These are phyloP conservation scores for Phytophthora europaea DNA, from an alignment of 352 stramenopile genomes.

Conservation along the genomic window DNA sequence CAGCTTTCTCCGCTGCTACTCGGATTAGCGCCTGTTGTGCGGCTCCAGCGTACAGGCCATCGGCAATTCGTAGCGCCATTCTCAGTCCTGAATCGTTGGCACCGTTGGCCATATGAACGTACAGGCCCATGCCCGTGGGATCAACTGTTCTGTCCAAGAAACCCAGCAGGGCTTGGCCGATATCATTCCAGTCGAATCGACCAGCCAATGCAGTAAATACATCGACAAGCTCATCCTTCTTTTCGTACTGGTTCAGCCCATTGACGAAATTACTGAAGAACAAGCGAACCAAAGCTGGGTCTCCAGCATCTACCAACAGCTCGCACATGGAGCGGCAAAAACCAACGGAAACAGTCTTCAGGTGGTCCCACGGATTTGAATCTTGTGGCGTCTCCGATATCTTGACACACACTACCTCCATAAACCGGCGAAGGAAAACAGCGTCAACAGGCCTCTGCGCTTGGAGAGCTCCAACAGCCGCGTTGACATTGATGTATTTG, in stretches of 20 bases:
- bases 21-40: background rate
- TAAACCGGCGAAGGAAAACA: conserved; percentile 3
- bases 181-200: background rate
- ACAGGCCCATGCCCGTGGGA: background rate
- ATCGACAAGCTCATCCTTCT: background rate
- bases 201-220: background rate
- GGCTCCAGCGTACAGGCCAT: background rate
- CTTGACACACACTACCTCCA: background rate
- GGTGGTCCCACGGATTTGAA: background rate
- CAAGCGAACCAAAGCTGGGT: background rate
- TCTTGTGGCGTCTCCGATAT: background rate
- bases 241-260: background rate
- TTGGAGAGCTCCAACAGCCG: conserved; percentile 3
- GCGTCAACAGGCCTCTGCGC: background rate
- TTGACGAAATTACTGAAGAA: background rate
- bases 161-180: background rate
- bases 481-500: conserved; percentile 10
- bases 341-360: background rate
- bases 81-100: background rate
- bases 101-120: background rate
- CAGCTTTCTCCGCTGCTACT: background rate
- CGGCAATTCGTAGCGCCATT: background rate
- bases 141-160: background rate
- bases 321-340: background rate
- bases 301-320: background rate